Base-by-base conservation (phyloP, 225 moss, liverwort and hornwort species). In the Polytrichum formosum region DNA sequence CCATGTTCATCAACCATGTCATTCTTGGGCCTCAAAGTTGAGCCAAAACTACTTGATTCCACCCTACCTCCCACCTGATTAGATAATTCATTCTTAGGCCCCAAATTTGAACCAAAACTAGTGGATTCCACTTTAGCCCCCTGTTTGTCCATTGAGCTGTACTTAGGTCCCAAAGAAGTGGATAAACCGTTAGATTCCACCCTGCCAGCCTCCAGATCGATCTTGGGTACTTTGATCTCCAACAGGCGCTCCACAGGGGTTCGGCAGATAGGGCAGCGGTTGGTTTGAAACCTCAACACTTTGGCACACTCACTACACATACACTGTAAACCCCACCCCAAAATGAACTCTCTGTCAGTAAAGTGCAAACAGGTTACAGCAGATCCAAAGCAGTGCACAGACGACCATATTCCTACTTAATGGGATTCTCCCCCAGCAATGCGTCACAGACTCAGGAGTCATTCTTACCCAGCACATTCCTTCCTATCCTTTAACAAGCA, bases 261-360 rank as follows among this genome's bases (percentile, higher is more conserved):
- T 80, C 96, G 91, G 72, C 96, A 96, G 59, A 96, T 96, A 7
- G 96, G 96, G 67, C 96, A 96, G 33, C 96, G 93, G 69, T 96
- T 96, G 82, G 90, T 96, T 72, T 96, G 96, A 63, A 80, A 86
- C 77, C 85, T 85, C 46, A 96, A 80, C 21, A 92, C 84, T 79
- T 93, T 92, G 30, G 96, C 96, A 83, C 96, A 96, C 73, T 93
- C 96, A 74, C 91, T 90, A 72, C 96, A 96, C 96, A 96, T 96
- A 69, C 96, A 96, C 96, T 96, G 89, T 17, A 63, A 63, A 37
- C 56, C 70, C 76, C 67, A 37, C 60, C 60, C 26, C 64, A 22
- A 68, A 23, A 56, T 25, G 22, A 35, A 37, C 54, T 54, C 21
- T 46, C 13, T 16, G 13, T 46, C 46, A 46, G 13, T 16, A 4